Evolutionary conservation across 257 asterid genomes (phyloP).

Genomic region (Nicotiana otophora): DNA sequence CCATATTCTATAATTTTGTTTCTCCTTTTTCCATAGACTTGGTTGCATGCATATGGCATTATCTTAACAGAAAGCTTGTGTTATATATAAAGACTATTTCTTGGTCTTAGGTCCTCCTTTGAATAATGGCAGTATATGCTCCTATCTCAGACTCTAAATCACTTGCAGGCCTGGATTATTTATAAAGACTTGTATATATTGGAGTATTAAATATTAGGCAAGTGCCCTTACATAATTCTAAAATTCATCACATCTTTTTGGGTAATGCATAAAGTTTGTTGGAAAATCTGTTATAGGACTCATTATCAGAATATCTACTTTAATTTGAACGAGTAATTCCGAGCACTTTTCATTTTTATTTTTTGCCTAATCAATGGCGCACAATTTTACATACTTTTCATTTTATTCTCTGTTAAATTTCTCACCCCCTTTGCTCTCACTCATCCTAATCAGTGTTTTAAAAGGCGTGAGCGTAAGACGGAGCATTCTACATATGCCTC

Average conservation of each 20-base stretch:
- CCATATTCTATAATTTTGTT: neutral
- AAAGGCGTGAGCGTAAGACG: no score
- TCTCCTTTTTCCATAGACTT: neutral
- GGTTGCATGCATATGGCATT: neutral
- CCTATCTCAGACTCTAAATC: neutral
- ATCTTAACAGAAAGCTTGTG: neutral
- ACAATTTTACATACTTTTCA: no score
- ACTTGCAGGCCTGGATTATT: conserved; percentile 19
- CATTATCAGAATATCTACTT: neutral
- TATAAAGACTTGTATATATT: neutral
- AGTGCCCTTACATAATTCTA: neutral
- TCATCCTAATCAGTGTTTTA: no score
- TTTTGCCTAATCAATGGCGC: no score
- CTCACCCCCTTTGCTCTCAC: neutral
- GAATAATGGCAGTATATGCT: neutral
- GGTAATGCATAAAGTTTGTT: neutral
- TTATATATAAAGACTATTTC: neutral
- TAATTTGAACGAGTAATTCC: neutral
- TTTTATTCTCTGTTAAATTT: neutral
- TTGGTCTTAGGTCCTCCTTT: neutral
- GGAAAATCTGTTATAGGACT: neutral
- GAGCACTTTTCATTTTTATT: neutral
- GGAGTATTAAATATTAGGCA: neutral
- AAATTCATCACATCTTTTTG: neutral
- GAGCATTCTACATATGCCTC: no score